These are phyloP conservation scores for Sclerotinia nivalis DNA, from an alignment of 2,329 filamentous ascomycete species.

Conservation along the genomic window DNA sequence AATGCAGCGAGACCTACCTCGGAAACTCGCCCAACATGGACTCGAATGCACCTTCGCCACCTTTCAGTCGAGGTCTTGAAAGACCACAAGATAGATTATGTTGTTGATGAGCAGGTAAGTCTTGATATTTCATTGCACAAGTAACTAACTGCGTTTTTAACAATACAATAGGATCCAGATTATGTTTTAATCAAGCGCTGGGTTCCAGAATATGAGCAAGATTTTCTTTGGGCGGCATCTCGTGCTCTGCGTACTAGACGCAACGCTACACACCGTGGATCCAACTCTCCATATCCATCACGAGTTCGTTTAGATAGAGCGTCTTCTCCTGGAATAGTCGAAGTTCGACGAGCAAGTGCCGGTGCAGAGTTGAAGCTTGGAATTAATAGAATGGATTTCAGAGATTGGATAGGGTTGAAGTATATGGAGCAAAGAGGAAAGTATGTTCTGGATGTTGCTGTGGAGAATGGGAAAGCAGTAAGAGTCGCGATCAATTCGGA, in stretches of 20 bases:
- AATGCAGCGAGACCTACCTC: constrained; percentile 45
- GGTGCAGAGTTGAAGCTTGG: background rate
- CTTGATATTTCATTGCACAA: no score
- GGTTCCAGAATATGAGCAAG: constrained; percentile 70
- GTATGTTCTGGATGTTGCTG: constrained; percentile 21
- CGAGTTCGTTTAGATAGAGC: background rate
- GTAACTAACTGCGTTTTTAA: background rate
- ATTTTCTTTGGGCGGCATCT: constrained; percentile 72
- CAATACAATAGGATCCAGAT: constrained; percentile 56
- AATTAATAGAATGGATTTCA: constrained; percentile 8
- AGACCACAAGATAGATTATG: constrained; percentile 57
- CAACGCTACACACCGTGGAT: background rate
- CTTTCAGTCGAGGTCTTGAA: constrained; percentile 62
- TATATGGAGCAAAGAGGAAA: background rate
- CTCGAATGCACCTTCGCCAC: constrained; percentile 61
- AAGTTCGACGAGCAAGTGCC: background rate
- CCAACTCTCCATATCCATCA: background rate
- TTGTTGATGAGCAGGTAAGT: constrained; percentile 46
- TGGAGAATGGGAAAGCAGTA: background rate
- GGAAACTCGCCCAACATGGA: constrained; percentile 55
- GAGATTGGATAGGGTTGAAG: background rate
- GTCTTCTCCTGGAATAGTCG: background rate
- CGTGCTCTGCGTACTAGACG: constrained; percentile 47
- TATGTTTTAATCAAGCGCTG: constrained; percentile 73
- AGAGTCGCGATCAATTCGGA: constrained; percentile 16